phyloP scores from a whole-genome alignment of 1,284 basidiomycete species.

The Macrocystidia cucumis region DNA sequence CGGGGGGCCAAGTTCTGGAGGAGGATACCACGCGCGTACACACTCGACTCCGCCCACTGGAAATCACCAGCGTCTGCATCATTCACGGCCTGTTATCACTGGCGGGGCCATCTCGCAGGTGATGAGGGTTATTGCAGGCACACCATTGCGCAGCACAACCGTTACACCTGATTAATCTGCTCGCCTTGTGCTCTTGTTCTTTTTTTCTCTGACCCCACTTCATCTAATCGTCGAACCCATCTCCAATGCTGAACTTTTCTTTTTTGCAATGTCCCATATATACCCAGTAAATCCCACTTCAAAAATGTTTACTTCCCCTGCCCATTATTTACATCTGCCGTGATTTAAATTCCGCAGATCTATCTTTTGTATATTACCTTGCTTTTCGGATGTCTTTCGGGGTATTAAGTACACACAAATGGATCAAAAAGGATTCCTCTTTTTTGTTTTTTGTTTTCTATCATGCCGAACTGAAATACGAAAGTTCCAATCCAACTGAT shows the following conservation, averaged over 20 bases:
- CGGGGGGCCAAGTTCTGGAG: slow-evolving; percentile 20
- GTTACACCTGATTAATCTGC: slow-evolving; percentile 11
- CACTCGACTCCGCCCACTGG: slow-evolving; percentile 56
- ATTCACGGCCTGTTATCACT: slow-evolving; percentile 58
- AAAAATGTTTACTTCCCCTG: slow-evolving; percentile 1
- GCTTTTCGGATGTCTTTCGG: too few relatives aligned
- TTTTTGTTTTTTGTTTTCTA: not conserved
- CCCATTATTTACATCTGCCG: not conserved
- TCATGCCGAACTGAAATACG: slow-evolving; percentile 81
- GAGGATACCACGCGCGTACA: slow-evolving; percentile 40
- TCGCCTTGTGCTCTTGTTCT: too few relatives aligned
- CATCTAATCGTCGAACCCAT: too few relatives aligned
- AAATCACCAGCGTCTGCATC: slow-evolving; percentile 32
- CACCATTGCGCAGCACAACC: slow-evolving; percentile 16
- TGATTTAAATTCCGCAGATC: not conserved
- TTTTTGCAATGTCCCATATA: too few relatives aligned
- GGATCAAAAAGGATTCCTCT: not conserved
- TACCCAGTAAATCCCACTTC: too few relatives aligned
- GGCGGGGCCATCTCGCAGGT: slow-evolving; percentile 58
- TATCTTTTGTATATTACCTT: too few relatives aligned
- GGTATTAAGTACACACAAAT: too few relatives aligned
- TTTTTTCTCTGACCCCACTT: too few relatives aligned
- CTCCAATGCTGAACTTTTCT: too few relatives aligned
- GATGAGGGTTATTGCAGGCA: slow-evolving; percentile 54
- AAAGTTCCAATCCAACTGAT: slow-evolving; percentile 84